Base-by-base conservation (phyloP, 2,329 filamentous ascomycete genomes). In the Curvularia lunata region DNA sequence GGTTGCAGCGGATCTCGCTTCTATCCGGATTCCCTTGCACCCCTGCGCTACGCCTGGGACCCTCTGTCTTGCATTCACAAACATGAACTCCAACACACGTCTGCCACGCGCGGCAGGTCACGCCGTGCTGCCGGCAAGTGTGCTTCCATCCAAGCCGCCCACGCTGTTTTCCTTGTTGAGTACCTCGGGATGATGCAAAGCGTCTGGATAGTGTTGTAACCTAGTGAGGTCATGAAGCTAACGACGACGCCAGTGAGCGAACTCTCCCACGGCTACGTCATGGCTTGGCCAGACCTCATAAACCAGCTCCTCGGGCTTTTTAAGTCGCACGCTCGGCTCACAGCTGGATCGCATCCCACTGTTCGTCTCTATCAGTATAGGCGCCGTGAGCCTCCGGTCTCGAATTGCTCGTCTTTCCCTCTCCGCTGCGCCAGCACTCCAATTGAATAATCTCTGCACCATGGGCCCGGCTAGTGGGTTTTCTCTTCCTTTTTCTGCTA, bases 381-480 rank as follows among this genome's bases (percentile, higher is more conserved):
- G 32, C 54, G 46, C 40, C 41, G 51, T 58, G 47, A 40, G 52
- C 8, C 34, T 52, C 47, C 62, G 61, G 60, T 62, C 56, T 56
- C 57, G 16, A 54, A 64, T 58, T 21, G 12, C 28, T 51, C 13
- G 21, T 25, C 19, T 28, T 19, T 13, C 23, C 8, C n/a, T 45
- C 48, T 38, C 32, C 9, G 13, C 32, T 48, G 40, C 41, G 41
- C 43, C 21, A 30, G 23, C 21, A 16, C 21, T 23, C 18, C 37
- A 23, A 16, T 54, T 41, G 47, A 37, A 37, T n/a, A 27, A 23
- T 19, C 5, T 21, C 43, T 43, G 27, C 32, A 51, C 38, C 46
- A 66, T 66, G 64, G 64, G 62, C 52, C 59, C 60, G 45, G 51
- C 64, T 55, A 61, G 64, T 66, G 48, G 4, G 64, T 54, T 4